Percentiles rank a stretch among this genome's conserved stretches.
Evolutionary conservation across 345 rosid genomes (phyloP).

Genomic region (Trapa bicornis): DNA sequence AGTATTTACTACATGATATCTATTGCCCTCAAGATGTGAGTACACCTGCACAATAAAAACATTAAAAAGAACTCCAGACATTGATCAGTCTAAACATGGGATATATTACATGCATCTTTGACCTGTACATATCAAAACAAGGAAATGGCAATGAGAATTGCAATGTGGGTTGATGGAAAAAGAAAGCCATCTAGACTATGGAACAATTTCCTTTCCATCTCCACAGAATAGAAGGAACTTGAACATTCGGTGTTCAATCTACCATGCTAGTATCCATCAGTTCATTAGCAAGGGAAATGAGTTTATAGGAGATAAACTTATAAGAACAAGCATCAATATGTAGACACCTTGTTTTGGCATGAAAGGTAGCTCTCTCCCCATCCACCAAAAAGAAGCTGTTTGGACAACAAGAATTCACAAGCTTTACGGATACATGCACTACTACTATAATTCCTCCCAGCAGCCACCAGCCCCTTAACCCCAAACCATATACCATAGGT

Average conservation of each 20-base stretch:
- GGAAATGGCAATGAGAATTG: neutral
- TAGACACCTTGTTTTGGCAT: slow-evolving; percentile 72
- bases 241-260: neutral
- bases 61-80: neutral
- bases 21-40: slow-evolving; percentile 21
- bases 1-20: slow-evolving; percentile 30
- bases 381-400: slow-evolving; percentile 74
- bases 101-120: neutral
- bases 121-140: neutral
- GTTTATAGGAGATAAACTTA: neutral
- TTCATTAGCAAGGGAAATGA: neutral
- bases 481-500: slow-evolving; percentile 83
- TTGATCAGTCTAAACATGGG: neutral
- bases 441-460: slow-evolving; percentile 50
- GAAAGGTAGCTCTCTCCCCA: slow-evolving; percentile 99
- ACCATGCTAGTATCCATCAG: neutral
- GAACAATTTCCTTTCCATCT: neutral
- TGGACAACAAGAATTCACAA: slow-evolving; percentile 72
- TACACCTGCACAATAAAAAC: slow-evolving; percentile 20
- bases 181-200: neutral
- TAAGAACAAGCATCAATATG: neutral
- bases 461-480: slow-evolving; percentile 64
- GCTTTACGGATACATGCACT: slow-evolving; percentile 57
- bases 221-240: neutral
- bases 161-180: neutral